Evolutionary conservation across 495 filamentous ascomycete species (phyloP), one percentile per base, ranked within the genome.

Genomic region (Aspergillus panamensis): DNA sequence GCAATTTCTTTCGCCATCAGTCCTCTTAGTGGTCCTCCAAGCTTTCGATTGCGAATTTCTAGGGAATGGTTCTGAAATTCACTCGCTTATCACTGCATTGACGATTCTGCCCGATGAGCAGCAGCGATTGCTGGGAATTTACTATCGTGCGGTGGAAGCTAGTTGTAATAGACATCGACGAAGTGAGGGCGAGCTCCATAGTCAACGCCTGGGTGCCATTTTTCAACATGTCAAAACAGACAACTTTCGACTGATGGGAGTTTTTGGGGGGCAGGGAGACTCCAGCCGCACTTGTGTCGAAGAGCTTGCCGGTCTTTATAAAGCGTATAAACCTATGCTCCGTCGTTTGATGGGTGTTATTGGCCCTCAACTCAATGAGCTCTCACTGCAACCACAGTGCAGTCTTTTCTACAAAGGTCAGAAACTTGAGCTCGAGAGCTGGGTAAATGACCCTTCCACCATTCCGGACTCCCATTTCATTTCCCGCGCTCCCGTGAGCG

Each of bases 401-500:
- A 42, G 35, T 7, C 42, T 35, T 19, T 61, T 57, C 25, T 61
- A 55, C 48, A 53, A 44, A 35, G 58, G 50, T 12, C 51, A 53
- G 10, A 14, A 37, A 8, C 29, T 71, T 0, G 59, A 66, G 31
- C 51, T 73, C 43, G 30, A 53, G 10, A 16, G 30, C 6, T 74
- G 71, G 71, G 19, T 74, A 21, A 48, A 39, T 12, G 45, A 68
- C 14, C 14, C 48, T 0, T 52, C 58, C 0, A 32, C 39, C 8
- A 47, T 53, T 4, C 69, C 69, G 13, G 55, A 59, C 8, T 8
- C 20, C 3, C 56, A 59, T 6, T 64, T 63, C 40, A 55, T 75
- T 2, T 37, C 63, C 7, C 62, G 64, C 10, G 66, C 67, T 3
- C 67, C 72, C 9, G 61, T 73, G 2, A 75, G 72, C 49, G 65